Evolutionary conservation across 805 yeast species (phyloP), one percentile per base, ranked within the genome.

Genomic region (Ogataea dorogensis): DNA sequence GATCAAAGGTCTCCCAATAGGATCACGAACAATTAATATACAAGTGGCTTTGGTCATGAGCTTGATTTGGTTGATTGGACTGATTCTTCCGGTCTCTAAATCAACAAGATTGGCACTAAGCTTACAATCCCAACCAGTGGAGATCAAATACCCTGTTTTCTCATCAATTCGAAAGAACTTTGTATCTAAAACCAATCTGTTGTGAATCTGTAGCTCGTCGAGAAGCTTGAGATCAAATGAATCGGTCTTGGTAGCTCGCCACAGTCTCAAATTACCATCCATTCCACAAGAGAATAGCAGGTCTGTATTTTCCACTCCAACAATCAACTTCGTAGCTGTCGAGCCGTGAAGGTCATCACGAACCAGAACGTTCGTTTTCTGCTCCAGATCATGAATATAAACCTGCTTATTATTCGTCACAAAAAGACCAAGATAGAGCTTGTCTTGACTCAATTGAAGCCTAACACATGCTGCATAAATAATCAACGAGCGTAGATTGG

Each of bases 41-140:
- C 83, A 68, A 1, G 77, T 67, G 3, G 84, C 81, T 33, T 72
- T 71, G 5, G 76, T 66, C 9, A 65, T 44, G 12, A 81, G 48
- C 43, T 68, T 71, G 25, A 50, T 28, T 37, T 52, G 36, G 50
- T 53, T 43, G 46, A 42, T 7, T 50, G 56, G 15, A 9, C 32
- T 31, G 2, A 54, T 28, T 16, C 43, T 28, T 1, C 49, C 35
- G 2, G 28, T 16, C 1, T 43, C 47, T 2, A 33, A 24, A 5
- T 18, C 25, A 2, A 71, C 31, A 36, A 52, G 47, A 36, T 70
- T 58, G 23, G 71, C 52, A 31, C 61, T 66, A 2, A 79, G 36
- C 15, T 51, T 53, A 34, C 64, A 59, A 56, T 82, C 89, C 72
- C 81, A 71, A 3, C 88, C 86, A 43, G 76, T 61, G 1, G 84